Conservation (phyloP, 2,329 filamentous ascomycete species). For the Penicillium digitatum region DNA sequence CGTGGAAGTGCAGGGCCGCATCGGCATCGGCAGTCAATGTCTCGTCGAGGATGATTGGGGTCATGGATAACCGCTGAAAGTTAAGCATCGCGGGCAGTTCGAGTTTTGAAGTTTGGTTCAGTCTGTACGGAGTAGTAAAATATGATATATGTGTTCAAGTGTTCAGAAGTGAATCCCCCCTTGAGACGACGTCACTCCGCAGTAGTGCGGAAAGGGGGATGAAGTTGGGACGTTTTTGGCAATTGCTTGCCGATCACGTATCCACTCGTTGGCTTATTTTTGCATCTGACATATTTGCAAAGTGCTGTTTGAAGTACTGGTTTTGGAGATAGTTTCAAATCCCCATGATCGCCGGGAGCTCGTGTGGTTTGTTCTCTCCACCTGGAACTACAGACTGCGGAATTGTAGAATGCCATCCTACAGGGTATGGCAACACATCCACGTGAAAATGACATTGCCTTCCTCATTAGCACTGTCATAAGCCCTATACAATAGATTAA, state of each 20-base stretch:
- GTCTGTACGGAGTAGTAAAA: background rate
- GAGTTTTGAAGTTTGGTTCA: background rate
- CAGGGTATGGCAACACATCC: background rate
- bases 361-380: background rate
- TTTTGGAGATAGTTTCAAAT: background rate
- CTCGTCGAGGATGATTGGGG: conserved; percentile 22
- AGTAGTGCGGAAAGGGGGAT: conserved; percentile 2
- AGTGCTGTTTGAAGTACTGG: no score
- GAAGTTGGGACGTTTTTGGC: background rate
- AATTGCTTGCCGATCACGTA: conserved; percentile 14
- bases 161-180: background rate
- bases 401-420: background rate
- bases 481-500: background rate
- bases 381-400: background rate
- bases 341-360: background rate
- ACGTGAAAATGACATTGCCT: background rate
- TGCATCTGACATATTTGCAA: background rate
- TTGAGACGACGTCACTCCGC: conserved; percentile 8
- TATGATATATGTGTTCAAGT: background rate
- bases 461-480: background rate
- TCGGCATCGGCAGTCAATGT: conserved; percentile 13
- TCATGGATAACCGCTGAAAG: conserved; percentile 13
- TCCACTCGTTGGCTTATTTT: conserved; percentile 13
- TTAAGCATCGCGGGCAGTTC: conserved; percentile 8
- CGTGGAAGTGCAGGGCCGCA: conserved; percentile 11